Conservation (phyloP, 2,329 filamentous ascomycete genomes). For the Ophiostoma tasmaniense region DNA sequence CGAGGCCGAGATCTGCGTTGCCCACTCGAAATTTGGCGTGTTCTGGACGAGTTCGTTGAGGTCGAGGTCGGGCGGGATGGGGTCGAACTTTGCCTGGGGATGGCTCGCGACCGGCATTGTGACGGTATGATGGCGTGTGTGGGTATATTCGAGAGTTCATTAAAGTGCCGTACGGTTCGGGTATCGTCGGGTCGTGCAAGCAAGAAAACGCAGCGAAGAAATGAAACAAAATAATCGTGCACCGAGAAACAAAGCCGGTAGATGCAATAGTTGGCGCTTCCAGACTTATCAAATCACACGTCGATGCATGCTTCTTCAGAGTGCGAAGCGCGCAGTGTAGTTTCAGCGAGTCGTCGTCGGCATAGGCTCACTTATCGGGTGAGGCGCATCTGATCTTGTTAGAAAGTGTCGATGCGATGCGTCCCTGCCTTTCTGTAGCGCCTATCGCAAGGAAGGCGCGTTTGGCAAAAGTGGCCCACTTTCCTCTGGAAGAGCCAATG, state of each 20-base stretch:
- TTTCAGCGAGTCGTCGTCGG: neutral
- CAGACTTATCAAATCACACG: neutral
- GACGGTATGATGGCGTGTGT: neutral
- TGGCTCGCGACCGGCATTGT: slow-evolving; percentile 34
- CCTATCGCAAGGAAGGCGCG: neutral
- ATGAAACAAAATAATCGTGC: neutral
- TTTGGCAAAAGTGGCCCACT: neutral
- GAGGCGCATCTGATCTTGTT: neutral
- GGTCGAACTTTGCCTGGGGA: slow-evolving; percentile 83
- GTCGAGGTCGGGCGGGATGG: slow-evolving; percentile 78
- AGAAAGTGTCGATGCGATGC: slow-evolving; percentile 1
- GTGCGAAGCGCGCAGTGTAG: neutral
- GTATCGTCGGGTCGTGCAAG: neutral
- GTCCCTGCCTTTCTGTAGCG: neutral
- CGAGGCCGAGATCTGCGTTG: slow-evolving; percentile 66
- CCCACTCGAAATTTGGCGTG: slow-evolving; percentile 80
- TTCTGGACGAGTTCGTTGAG: slow-evolving; percentile 65
- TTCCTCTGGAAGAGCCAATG: neutral
- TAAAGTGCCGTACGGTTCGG: neutral
- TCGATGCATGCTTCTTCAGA: neutral
- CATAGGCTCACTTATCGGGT: neutral
- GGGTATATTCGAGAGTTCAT: neutral
- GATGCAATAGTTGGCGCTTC: neutral
- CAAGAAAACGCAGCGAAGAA: neutral
- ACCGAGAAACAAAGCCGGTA: neutral